These are phyloP conservation scores for Clonostachys rhizophaga DNA, from an alignment of 2,329 filamentous ascomycete genomes.

Conservation along the genomic window DNA sequence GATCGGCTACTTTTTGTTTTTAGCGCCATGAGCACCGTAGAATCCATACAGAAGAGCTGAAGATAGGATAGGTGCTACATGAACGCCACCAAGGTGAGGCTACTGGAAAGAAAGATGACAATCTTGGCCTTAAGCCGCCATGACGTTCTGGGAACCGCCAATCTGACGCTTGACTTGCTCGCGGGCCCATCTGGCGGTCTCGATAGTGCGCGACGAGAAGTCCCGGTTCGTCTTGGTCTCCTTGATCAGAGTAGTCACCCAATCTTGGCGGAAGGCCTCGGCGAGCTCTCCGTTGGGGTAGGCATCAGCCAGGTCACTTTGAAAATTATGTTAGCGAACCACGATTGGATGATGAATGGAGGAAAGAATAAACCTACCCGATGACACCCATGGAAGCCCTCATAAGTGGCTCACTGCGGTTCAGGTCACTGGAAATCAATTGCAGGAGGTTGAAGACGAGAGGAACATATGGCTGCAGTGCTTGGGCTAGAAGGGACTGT, in stretches of 20 bases:
- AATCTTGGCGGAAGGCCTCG: slow-evolving; percentile 83
- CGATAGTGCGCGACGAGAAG: slow-evolving; percentile 77
- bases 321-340: slow-evolving; percentile 20
- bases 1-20: slow-evolving; percentile 1
- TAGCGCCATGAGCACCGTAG: too few species aligned
- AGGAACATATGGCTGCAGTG: slow-evolving; percentile 73
- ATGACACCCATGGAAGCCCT: slow-evolving; percentile 96
- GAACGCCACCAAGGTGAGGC: not conserved
- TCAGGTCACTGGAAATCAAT: slow-evolving; percentile 73
- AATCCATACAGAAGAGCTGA: not conserved
- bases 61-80: not conserved
- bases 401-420: slow-evolving; percentile 88
- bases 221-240: slow-evolving; percentile 89
- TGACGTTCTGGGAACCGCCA: slow-evolving; percentile 44
- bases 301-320: slow-evolving; percentile 85
- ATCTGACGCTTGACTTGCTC: slow-evolving; percentile 95
- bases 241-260: slow-evolving; percentile 85
- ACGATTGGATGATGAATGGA: slow-evolving; percentile 5
- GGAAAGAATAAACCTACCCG: slow-evolving; percentile 57
- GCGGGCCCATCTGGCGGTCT: slow-evolving; percentile 94
- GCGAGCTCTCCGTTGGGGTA: slow-evolving; percentile 88
- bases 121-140: slow-evolving; percentile 20
- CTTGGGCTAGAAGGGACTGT: slow-evolving; percentile 46
- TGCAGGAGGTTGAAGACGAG: slow-evolving; percentile 85
- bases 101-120: not conserved